A percentile compares a stretch with the other conserved stretches of the same genome.
These are phyloP conservation scores for Exophiala spinifera DNA, from an alignment of 2,329 filamentous ascomycete genomes.

Conservation along the genomic window DNA sequence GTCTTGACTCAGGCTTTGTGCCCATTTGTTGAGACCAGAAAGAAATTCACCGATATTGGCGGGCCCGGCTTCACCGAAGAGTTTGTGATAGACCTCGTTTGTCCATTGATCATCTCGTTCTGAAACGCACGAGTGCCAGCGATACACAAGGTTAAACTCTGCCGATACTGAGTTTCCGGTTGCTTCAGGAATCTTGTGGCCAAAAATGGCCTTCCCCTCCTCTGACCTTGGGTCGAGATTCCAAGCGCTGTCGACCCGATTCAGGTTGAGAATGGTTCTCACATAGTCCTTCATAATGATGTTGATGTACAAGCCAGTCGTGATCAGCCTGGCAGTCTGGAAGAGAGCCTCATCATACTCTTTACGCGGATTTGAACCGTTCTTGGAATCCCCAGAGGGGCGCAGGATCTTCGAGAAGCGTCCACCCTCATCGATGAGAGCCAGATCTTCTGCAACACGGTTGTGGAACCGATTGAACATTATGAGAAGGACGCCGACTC, in stretches of 20 bases:
- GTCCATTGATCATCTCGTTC: slow-evolving; percentile 62
- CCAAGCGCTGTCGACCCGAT: slow-evolving; percentile 58
- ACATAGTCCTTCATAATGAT: slow-evolving; percentile 59
- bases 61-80: slow-evolving; percentile 43
- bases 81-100: slow-evolving; percentile 51
- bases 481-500: slow-evolving; percentile 65
- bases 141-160: slow-evolving; percentile 66
- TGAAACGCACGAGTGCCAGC: slow-evolving; percentile 63
- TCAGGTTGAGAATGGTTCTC: slow-evolving; percentile 59
- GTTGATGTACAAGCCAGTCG: slow-evolving; percentile 55
- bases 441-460: slow-evolving; percentile 60
- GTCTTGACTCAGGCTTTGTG: slow-evolving; percentile 42
- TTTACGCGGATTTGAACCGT: slow-evolving; percentile 36
- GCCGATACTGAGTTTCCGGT: slow-evolving; percentile 65
- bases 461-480: slow-evolving; percentile 71
- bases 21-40: slow-evolving; percentile 40
- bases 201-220: slow-evolving; percentile 47
- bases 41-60: slow-evolving; percentile 41
- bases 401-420: slow-evolving; percentile 45
- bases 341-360: slow-evolving; percentile 54
- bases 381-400: slow-evolving; percentile 29
- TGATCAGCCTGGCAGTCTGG: slow-evolving; percentile 55
- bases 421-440: slow-evolving; percentile 64
- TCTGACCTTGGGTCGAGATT: slow-evolving; percentile 63
- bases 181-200: slow-evolving; percentile 51